phyloP scores from a whole-genome alignment of 2,329 filamentous ascomycete species.

The Domatiomyces globalis region DNA sequence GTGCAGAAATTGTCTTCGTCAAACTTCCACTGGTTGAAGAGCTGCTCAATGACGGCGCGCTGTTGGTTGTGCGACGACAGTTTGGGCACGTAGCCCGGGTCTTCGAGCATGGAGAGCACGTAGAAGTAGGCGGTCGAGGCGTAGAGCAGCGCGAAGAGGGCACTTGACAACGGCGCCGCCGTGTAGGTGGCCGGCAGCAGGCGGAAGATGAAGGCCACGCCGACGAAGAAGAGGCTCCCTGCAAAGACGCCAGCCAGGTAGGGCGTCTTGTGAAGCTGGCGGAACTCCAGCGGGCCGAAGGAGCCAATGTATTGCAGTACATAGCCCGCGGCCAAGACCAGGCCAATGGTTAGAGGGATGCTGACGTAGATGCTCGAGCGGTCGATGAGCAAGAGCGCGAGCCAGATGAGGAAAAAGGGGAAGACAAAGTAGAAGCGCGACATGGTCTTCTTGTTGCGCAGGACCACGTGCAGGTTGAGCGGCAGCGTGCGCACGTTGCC shows the following conservation, averaged over 20 bases:
- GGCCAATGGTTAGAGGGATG: conserved; percentile 54
- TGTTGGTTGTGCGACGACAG: conserved; percentile 79
- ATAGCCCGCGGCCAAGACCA: conserved; percentile 34
- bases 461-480: conserved; percentile 58
- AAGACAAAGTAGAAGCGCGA: conserved; percentile 79
- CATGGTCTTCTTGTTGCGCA: conserved; percentile 65
- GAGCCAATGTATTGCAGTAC: conserved; percentile 62
- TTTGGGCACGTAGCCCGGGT: conserved; percentile 89
- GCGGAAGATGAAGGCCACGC: conserved; percentile 57
- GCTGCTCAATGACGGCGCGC: conserved; percentile 73
- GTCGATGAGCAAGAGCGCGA: conserved; percentile 57
- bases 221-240: conserved; percentile 68
- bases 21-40: conserved; percentile 74
- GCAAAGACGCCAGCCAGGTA: conserved; percentile 92
- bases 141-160: conserved; percentile 55
- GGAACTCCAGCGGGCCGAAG: conserved; percentile 75
- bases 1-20: conserved; percentile 92
- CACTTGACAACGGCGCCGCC: conserved; percentile 57
- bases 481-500: conserved; percentile 55
- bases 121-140: conserved; percentile 73
- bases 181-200: conserved; percentile 60
- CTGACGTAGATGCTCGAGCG: conserved; percentile 60
- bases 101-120: conserved; percentile 65
- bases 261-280: conserved; percentile 82
- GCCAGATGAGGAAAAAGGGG: conserved; percentile 65